Evolutionary conservation across 352 stramenopile genomes (phyloP).

Genomic region (Pythium coloratum): DNA sequence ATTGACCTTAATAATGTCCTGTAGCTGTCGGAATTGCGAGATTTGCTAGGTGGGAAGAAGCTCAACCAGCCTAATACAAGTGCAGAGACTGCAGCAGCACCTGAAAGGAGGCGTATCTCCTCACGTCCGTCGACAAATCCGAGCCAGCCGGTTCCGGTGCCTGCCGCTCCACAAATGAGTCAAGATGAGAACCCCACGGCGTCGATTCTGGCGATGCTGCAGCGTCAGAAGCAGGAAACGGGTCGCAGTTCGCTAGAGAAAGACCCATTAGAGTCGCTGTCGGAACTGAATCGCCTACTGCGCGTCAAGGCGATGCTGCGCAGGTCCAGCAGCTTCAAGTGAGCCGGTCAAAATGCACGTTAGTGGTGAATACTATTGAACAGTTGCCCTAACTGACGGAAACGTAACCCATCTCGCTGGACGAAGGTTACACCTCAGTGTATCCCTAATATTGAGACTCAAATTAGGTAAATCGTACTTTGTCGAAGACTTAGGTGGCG

Average conservation of each 20-base stretch:
- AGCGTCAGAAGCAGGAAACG: conserved; percentile 23
- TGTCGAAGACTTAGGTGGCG: background rate
- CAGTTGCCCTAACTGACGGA: background rate
- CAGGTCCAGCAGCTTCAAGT: conserved; percentile 28
- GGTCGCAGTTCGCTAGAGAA: conserved; percentile 21
- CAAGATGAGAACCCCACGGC: conserved; percentile 19
- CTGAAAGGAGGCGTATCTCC: background rate
- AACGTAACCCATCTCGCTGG: no score
- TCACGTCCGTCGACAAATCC: conserved; percentile 18
- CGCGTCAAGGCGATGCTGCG: conserved; percentile 54
- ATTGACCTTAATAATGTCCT: background rate
- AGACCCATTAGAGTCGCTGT: conserved; percentile 54
- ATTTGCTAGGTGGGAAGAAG: conserved; percentile 41
- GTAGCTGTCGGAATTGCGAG: conserved; percentile 49
- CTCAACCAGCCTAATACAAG: conserved; percentile 8
- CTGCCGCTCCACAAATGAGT: background rate
- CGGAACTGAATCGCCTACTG: conserved; percentile 55
- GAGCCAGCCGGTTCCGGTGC: background rate
- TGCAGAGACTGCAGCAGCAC: conserved; percentile 2
- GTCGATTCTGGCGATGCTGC: conserved; percentile 27
- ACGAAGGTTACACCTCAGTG: background rate
- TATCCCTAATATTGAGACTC: background rate
- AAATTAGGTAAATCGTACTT: conserved; percentile 6
- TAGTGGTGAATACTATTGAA: background rate
- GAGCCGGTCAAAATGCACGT: background rate